Evolutionary conservation across 2,329 filamentous ascomycete genomes (phyloP), one percentile per base, ranked within the genome.

Genomic region (Sclerotinia nivalis): DNA sequence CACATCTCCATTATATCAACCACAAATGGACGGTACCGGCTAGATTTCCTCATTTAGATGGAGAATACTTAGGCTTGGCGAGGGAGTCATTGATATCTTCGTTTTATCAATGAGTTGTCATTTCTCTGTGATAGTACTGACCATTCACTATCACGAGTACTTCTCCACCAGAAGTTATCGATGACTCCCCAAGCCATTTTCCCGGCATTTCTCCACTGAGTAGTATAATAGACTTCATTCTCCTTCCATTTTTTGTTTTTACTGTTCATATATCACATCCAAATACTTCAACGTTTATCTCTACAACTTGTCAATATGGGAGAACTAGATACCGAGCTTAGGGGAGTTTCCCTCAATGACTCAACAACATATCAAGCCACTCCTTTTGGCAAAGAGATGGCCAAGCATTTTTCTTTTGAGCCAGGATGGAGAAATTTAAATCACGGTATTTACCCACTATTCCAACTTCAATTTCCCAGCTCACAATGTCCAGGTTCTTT

Each of bases 401-500:
- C 74, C 28, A 79, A 79, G 60, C 72, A 80, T 60, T 80, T 80
- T 59, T 69, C 71, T 2, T 79, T 80, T 49, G 77, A 75, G 45
- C 74, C 74, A 22, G 68, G 71, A 2, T 80, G 72, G 68, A 77
- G 73, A 54, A 80, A 80, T 69, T 43, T 80, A 37, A 80, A 80
- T 71, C 78, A 80, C 70, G 79, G 79, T 80, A 73, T 50, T 34
- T 58, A 40, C 52, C 40, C 18, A 47, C 22, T 34, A 43, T 49
- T 4, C 25, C 43, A 47, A 13, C 47, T 61, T 18, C 37, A n/a
- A 55, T 31, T 12, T 13, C 45, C 12, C 25, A n/a, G 25, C 37
- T 59, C 31, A 64, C 54, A 22, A 61, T 31, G 22, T 54, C 9
- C 28, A 78, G 91, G 93, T 62, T 96, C 93, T 0, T 97, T 92